Conservation (phyloP, 1,284 basidiomycete species). For the Ceratobasidium sp. region DNA sequence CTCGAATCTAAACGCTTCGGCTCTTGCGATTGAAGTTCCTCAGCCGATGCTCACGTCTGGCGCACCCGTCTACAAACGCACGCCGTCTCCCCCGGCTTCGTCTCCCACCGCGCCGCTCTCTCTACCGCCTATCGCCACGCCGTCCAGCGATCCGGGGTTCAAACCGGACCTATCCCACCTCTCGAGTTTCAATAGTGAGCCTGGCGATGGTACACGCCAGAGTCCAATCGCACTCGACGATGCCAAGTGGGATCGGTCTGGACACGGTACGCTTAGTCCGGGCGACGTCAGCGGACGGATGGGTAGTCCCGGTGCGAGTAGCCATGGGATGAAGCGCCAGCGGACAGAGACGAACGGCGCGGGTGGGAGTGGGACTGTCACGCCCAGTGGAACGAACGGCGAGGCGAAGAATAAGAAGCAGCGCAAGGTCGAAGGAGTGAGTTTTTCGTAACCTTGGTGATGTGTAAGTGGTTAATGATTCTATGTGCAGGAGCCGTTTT, state of each 20-base stretch:
- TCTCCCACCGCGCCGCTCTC: not conserved
- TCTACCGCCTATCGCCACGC: conserved; percentile 29
- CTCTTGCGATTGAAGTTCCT: conserved; percentile 18
- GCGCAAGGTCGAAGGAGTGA: conserved; percentile 70
- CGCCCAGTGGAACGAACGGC: conserved; percentile 17
- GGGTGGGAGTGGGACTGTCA: conserved; percentile 16
- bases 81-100: conserved; percentile 19
- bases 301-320: conserved; percentile 22
- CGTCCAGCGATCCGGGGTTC: conserved; percentile 29
- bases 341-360: conserved; percentile 40
- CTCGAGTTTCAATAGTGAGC: conserved; percentile 5
- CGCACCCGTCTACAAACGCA: conserved; percentile 39
- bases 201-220: conserved; percentile 67
- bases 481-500: conserved; percentile 70
- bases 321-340: conserved; percentile 37
- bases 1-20: conserved; percentile 21
- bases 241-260: conserved; percentile 54
- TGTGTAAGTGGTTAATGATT: no score
- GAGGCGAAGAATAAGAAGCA: conserved; percentile 65
- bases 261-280: conserved; percentile 23
- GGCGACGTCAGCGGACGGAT: not conserved
- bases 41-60: conserved; percentile 42
- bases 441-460: conserved; percentile 54
- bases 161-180: conserved; percentile 23
- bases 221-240: conserved; percentile 68